phyloP scores from a whole-genome alignment of 164 flowering plant genomes.

The Liriodendron chinense region DNA sequence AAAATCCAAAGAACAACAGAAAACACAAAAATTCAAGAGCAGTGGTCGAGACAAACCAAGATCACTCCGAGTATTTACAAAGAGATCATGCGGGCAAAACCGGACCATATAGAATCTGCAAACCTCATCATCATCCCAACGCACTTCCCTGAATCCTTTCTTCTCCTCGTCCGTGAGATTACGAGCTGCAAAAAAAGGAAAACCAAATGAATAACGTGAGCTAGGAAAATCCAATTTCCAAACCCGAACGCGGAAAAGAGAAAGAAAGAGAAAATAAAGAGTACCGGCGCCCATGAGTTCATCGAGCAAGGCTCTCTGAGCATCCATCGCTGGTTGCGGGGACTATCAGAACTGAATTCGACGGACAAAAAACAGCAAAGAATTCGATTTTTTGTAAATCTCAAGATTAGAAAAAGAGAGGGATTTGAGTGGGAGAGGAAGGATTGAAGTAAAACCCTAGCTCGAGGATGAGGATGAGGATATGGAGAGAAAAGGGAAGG shows the following conservation, averaged over 20 bases:
- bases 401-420: background rate
- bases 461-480: background rate
- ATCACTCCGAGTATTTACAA: slow-evolving; percentile 94
- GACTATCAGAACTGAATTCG: background rate
- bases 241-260: background rate
- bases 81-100: slow-evolving; percentile 97
- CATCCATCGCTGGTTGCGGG: slow-evolving; percentile 60
- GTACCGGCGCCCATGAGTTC: slow-evolving; percentile 97
- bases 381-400: background rate
- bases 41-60: slow-evolving; percentile 53
- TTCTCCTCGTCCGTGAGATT: slow-evolving; percentile 92
- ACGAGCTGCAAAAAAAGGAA: slow-evolving; percentile 60
- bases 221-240: background rate
- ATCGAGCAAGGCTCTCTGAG: slow-evolving; percentile 93
- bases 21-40: slow-evolving; percentile 1
- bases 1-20: background rate
- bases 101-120: slow-evolving; percentile 89
- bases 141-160: slow-evolving; percentile 67
- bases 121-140: slow-evolving; percentile 95
- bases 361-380: background rate
- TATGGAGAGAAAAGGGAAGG: background rate
- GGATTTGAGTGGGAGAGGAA: background rate
- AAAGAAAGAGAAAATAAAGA: background rate
- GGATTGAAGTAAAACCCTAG: background rate
- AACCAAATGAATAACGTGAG: slow-evolving; percentile 1